Evolutionary conservation across 2,329 filamentous ascomycete genomes (phyloP), one percentile per base, ranked within the genome.

Genomic region (Blastomyces parvus): DNA sequence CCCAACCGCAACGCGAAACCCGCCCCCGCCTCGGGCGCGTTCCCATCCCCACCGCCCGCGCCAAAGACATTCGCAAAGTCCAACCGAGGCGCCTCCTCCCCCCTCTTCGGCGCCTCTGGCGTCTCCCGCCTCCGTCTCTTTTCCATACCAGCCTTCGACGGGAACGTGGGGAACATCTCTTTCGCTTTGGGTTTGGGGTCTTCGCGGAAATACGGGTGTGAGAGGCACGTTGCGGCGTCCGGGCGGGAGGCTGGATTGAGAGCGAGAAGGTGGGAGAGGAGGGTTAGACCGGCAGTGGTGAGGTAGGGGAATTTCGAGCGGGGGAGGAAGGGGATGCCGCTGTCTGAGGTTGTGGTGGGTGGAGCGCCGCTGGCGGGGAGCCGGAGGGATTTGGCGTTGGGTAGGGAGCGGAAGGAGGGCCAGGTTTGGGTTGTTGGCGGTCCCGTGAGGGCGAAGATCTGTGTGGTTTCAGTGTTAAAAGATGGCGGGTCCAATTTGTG

Each of bases 121-220:
- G 87, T 92, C 65, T 86, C 85, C 64, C 84, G 81, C 46, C 84
- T 81, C 67, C 90, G 81, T 69, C 91, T 81, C 71, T 87, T 88
- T 80, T 99, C 94, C 80, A 94, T 89, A 1, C 91, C 91, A 0
- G 94, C 94, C 76, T 96, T 97, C 70, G 89, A 94, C 0, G 94
- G 94, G 74, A 97, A 99, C 0, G 94, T 97, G 2, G 94, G 94
- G 73, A 99, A 97, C 87, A 99, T 88, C 70, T 88, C 88, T 73
- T 90, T 88, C 8, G 88, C 86, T 78, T 97, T 97, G 1, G 92
- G 90, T 65, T 89, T 89, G 0, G 94, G 94, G 69, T 95, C 88
- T 77, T 97, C 92, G 22, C 76, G 81, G 75, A 99, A 99, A 75
- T 96, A 99, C 44, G 86, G 81, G 74, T 97, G 90, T 58, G 82